Evolutionary conservation across 306 rosid genomes (phyloP), one percentile per base, ranked within the genome.

Genomic region (Corylus avellana): DNA sequence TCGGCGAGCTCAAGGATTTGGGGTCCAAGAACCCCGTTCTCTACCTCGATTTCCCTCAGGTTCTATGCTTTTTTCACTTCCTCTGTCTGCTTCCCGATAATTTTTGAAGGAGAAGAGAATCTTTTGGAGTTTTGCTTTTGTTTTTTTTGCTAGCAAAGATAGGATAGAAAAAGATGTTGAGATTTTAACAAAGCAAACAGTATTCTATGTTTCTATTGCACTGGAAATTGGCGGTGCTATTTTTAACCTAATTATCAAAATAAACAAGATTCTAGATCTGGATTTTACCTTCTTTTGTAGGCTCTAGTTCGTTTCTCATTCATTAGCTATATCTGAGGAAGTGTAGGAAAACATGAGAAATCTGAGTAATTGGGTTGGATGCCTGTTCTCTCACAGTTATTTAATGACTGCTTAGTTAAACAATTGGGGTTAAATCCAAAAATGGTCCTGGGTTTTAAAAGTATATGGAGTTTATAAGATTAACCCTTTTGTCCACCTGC

Each of bases 1-100:
- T 94, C 81, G 98, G 98, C 72, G 98, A 92, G 37, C 98, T 94
- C 83, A 88, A 88, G 85, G 97, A 92, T 77, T 78, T 94, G 83
- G 90, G 89, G 22, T 84, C 98, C 70, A 90, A 91, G 83, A 94
- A 89, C 85, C 98, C 97, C 10, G 27, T 89, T 77, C 95, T 94
- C 79, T 94, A 92, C 79, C 93, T 94, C 76, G 89, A 92, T 79
- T 94, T 91, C 70, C 97, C 97, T 12, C 93, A 86, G 97, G 98
- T 94, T 54, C 18, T 17, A 17, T 47, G 50, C 27, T 49, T 32
- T 57, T 4, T 47, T 13, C 44, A 8, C 12, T 63, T 42, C 35
- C 27, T 12, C 1, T 51, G 51, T 22, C 53, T 37, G 13, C 47
- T 44, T 12, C 58, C 32, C 5, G 1, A 8, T 16, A 8, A 4